Evolutionary conservation across 192 early-diverging fungal species (phyloP).

Genomic region (Powellomyces hirtus): DNA sequence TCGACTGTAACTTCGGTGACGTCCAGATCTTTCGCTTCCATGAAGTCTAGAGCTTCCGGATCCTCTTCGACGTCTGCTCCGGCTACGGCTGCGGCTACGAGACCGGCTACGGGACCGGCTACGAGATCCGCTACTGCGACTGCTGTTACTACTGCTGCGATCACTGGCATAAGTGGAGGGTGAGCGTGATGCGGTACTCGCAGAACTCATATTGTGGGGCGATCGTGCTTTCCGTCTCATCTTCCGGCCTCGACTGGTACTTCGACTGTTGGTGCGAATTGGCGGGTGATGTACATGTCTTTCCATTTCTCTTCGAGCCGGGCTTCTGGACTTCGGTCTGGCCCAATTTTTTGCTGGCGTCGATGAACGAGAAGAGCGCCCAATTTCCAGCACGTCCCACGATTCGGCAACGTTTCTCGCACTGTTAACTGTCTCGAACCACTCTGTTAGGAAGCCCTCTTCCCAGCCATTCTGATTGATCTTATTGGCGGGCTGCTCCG

Average conservation of each 20-base stretch:
- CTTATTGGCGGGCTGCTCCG: no score
- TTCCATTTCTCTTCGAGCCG: background rate
- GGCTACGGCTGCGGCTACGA: no score
- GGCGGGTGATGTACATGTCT: background rate
- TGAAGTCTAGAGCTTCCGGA: no score
- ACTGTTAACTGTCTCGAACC: background rate
- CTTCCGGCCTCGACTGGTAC: background rate
- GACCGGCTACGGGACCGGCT: no score
- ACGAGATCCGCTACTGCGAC: no score
- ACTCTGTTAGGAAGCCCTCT: background rate
- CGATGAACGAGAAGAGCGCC: no score
- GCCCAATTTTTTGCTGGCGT: background rate
- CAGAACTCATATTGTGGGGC: background rate
- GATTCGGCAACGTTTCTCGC: background rate
- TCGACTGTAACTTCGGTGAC: no score
- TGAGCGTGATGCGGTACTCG: background rate
- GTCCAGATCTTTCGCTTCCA: no score
- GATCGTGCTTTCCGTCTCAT: background rate
- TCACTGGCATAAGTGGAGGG: no score
- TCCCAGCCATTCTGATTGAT: background rate
- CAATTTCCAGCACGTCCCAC: no score
- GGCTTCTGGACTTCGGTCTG: background rate
- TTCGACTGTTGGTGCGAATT: background rate
- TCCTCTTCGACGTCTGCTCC: no score
- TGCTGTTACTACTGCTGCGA: no score